Percentiles rank a stretch among this genome's conserved stretches.
phyloP scores from a whole-genome alignment of 2,329 filamentous ascomycete genomes.

The Paracamarosporium sp. region DNA sequence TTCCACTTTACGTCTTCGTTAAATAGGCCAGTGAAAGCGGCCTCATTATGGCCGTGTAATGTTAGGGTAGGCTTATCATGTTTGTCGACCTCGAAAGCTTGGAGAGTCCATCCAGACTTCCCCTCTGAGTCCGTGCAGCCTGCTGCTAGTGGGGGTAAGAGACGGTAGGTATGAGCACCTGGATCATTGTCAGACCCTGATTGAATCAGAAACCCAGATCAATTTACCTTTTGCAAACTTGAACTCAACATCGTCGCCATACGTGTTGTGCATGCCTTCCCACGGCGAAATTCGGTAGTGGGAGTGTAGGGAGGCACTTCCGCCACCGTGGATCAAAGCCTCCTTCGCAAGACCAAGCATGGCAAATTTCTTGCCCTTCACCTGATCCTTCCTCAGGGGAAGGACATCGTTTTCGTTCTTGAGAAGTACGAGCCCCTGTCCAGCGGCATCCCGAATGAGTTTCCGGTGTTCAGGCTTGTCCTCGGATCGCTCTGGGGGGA shows the following conservation, averaged over 20 bases:
- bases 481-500: slow-evolving; percentile 65
- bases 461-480: slow-evolving; percentile 66
- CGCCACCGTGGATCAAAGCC: slow-evolving; percentile 42
- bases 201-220: background rate
- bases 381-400: slow-evolving; percentile 67
- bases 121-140: slow-evolving; percentile 36
- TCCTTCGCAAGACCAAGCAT: slow-evolving; percentile 73
- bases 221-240: slow-evolving; percentile 34
- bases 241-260: slow-evolving; percentile 38
- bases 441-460: slow-evolving; percentile 69
- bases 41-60: slow-evolving; percentile 30
- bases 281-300: slow-evolving; percentile 36
- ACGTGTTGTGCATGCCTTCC: slow-evolving; percentile 32
- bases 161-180: slow-evolving; percentile 43
- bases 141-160: slow-evolving; percentile 35
- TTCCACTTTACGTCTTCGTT: slow-evolving; percentile 31
- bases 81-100: slow-evolving; percentile 33
- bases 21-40: slow-evolving; percentile 32
- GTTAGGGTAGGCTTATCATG: slow-evolving; percentile 30
- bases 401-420: slow-evolving; percentile 73
- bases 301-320: slow-evolving; percentile 36
- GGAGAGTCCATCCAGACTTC: slow-evolving; percentile 39
- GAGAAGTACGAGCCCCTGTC: slow-evolving; percentile 73
- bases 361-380: slow-evolving; percentile 64
- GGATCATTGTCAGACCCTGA: background rate